These are phyloP conservation scores for Ceratorhiza oryzae-sativae DNA, from an alignment of 1,284 basidiomycete genomes.

Conservation along the genomic window DNA sequence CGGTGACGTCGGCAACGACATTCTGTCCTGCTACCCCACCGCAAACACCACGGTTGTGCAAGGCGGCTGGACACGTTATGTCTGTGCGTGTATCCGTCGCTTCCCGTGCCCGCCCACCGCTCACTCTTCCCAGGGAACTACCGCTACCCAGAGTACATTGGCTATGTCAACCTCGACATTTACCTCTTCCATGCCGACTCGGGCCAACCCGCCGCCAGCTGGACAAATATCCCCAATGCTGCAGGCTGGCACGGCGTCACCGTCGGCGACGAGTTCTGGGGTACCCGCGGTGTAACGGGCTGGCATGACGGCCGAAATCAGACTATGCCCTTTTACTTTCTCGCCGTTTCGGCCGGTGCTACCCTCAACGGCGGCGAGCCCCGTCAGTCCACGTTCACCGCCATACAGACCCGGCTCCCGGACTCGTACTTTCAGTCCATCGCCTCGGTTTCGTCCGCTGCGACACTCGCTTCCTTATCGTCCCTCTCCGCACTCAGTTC, in stretches of 20 bases:
- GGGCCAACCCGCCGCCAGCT: slow-evolving; percentile 57
- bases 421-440: slow-evolving; percentile 41
- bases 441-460: slow-evolving; percentile 26
- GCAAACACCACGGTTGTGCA: slow-evolving; percentile 62
- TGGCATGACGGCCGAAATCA: slow-evolving; percentile 57
- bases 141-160: slow-evolving; percentile 54
- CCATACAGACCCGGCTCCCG: slow-evolving; percentile 58
- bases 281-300: slow-evolving; percentile 60
- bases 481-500: slow-evolving; percentile 50
- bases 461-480: slow-evolving; percentile 46
- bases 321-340: slow-evolving; percentile 74
- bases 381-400: slow-evolving; percentile 73
- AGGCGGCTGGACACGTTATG: slow-evolving; percentile 72
- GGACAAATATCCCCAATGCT: slow-evolving; percentile 57
- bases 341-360: slow-evolving; percentile 64
- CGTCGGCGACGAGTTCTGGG: slow-evolving; percentile 80
- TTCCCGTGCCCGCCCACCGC: slow-evolving; percentile 5
- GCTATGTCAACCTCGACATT: slow-evolving; percentile 60
- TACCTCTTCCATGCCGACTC: slow-evolving; percentile 74
- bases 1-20: slow-evolving; percentile 60
- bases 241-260: slow-evolving; percentile 58
- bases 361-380: slow-evolving; percentile 62
- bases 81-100: slow-evolving; percentile 65
- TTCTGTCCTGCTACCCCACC: slow-evolving; percentile 75
- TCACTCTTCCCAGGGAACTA: slow-evolving; percentile 58